Base-by-base conservation (phyloP, 2,329 filamentous ascomycete genomes). In the Beauveria asiatica region DNA sequence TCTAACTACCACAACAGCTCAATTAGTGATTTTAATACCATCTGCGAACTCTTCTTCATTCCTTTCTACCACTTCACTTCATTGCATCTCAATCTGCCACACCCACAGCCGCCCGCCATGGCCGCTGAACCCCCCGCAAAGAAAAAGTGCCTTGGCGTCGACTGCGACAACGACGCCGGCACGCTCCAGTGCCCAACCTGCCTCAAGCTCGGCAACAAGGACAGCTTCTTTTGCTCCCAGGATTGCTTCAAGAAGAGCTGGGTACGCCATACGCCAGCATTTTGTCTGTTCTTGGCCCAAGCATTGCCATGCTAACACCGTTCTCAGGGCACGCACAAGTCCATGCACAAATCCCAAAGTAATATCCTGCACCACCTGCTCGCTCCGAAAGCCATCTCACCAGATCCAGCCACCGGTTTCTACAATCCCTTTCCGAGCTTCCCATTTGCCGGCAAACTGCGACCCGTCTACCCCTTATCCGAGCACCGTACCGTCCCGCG, bases 171-270 rank as follows among this genome's bases (percentile, higher is more conserved):
- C 64, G 87, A 93, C 64, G 92, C 92, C 61, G 87, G 90, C 62
- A 80, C 86, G 58, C 78, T 99, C 51, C 92, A 97, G 74, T 99
- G 94, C 75, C 94, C 94, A 59, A 97, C 90, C 54, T 99, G 94
- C 73, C 81, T 97, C 69, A 97, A 96, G 76, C 79, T 92, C 49
- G 90, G 88, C 58, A 87, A 86, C 68, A 86, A 92, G 71, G 90
- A 94, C 70, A 96, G 91, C 78, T 97, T 86, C 76, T 99, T 97
- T 78, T 99, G 94, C 79, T 92, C 92, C 30, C 94, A 99, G 75
- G 94, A 97, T 68, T 99, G 94, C 80, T 99, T 99, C 78, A 97
- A 97, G 82, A 88, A 86, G 75, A 99, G 92, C 80, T 99, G 94
- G 94, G 94, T 97, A 85, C 68, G 84, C 21, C 27, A 11, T 50